Percentiles rank a stretch among this genome's conserved stretches.
phyloP scores from a whole-genome alignment of 2,329 filamentous ascomycete genomes.

The Didymella pomorum region DNA sequence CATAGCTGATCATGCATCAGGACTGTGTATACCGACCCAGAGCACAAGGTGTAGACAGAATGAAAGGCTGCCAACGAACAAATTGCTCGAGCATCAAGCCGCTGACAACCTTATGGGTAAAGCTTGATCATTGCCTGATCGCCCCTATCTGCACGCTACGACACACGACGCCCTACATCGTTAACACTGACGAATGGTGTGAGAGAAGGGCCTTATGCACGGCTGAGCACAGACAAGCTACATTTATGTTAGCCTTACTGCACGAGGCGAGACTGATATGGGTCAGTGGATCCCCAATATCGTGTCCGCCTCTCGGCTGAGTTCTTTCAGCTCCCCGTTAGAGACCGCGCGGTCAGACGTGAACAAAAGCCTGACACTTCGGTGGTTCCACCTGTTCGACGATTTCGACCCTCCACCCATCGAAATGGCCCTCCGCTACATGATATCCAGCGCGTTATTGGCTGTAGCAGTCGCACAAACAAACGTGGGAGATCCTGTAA shows the following conservation, averaged over 20 bases:
- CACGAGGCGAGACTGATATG: slow-evolving; percentile 2
- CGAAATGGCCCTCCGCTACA: slow-evolving; percentile 1
- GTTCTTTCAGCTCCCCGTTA: slow-evolving; percentile 8
- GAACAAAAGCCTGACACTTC: slow-evolving; percentile 2
- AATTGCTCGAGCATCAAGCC: neutral
- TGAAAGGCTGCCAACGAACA: neutral
- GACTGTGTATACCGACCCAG: neutral
- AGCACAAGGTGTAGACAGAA: no score
- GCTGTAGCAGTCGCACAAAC: slow-evolving; percentile 49
- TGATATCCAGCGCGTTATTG: slow-evolving; percentile 19
- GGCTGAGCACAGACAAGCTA: slow-evolving; percentile 7
- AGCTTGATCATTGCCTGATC: neutral
- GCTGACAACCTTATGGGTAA: neutral
- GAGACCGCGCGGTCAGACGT: slow-evolving; percentile 4
- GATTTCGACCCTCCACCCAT: neutral
- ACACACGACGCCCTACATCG: slow-evolving; percentile 8
- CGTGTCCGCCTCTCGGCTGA: slow-evolving; percentile 6
- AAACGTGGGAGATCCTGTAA: slow-evolving; percentile 23
- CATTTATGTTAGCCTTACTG: neutral
- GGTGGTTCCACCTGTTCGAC: neutral
- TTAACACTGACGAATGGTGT: neutral
- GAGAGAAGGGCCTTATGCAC: neutral
- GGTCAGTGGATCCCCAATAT: slow-evolving; percentile 15
- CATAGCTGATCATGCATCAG: neutral
- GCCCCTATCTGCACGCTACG: slow-evolving; percentile 3